A percentile compares a stretch with the other conserved stretches of the same genome.
phyloP scores from a whole-genome alignment of 306 rosid species.

The Cucumis cinereus region DNA sequence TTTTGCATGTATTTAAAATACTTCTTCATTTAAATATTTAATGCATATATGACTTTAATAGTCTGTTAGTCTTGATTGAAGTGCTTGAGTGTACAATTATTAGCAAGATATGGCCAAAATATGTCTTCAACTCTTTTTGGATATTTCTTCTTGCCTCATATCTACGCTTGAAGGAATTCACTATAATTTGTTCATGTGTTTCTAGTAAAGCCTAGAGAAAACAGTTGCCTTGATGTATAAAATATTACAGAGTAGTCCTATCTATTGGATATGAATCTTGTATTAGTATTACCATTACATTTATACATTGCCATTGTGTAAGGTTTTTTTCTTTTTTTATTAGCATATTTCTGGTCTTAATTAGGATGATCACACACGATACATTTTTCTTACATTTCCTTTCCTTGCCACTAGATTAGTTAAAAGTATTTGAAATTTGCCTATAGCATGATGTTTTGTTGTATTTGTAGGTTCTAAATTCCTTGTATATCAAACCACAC shows the following conservation, averaged over 20 bases:
- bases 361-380: background rate
- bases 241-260: background rate
- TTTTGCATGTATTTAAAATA: no score
- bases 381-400: background rate
- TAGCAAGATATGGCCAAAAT: no score
- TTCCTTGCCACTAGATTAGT: background rate
- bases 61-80: no score
- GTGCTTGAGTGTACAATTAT: no score
- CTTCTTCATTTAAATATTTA: no score
- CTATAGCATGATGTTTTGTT: background rate
- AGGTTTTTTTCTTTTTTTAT: background rate
- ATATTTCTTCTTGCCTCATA: no score
- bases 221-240: background rate
- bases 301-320: background rate
- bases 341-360: background rate
- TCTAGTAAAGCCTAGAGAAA: no score
- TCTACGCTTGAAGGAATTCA: no score
- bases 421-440: background rate
- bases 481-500: constrained; percentile 75
- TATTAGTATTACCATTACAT: background rate
- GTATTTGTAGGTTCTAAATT: constrained; percentile 52
- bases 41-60: no score
- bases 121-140: no score
- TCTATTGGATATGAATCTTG: background rate
- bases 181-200: no score